Percentiles rank a stretch among this genome's conserved stretches.
Evolutionary conservation across 2,329 filamentous ascomycete genomes (phyloP).

Genomic region (Talaromyces sp.): DNA sequence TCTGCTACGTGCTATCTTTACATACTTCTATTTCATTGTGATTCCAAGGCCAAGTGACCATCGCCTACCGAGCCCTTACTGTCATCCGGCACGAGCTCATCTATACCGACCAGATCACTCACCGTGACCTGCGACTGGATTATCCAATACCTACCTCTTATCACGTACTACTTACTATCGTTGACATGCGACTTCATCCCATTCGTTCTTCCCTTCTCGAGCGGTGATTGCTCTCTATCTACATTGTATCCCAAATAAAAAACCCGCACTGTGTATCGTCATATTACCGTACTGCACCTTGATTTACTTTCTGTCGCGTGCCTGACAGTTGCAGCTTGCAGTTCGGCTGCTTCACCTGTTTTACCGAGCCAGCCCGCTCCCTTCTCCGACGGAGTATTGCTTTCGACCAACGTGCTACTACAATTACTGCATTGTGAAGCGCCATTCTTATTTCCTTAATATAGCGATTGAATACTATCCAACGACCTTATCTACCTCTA

Average conservation of each 20-base stretch:
- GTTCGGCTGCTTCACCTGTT: not conserved
- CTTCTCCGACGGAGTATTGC: not conserved
- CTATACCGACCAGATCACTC: not conserved
- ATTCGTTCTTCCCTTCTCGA: not conserved
- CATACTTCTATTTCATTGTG: not conserved
- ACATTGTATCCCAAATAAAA: not conserved
- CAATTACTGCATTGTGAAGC: no score
- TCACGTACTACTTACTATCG: not conserved
- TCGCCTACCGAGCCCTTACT: not conserved
- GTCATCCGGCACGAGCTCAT: not conserved
- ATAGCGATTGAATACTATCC: no score
- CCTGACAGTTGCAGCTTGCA: not conserved
- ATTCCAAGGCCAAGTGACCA: not conserved
- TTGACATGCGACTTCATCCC: not conserved
- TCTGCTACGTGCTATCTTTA: not conserved
- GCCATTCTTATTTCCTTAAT: not conserved
- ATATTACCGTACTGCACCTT: not conserved
- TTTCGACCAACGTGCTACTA: not conserved
- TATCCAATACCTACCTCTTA: not conserved
- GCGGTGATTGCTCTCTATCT: not conserved
- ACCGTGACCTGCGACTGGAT: not conserved
- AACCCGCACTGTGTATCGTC: no score
- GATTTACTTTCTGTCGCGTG: not conserved
- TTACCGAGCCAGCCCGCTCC: not conserved
- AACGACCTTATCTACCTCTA: not conserved